Percentiles rank a stretch among this genome's conserved stretches.
These are phyloP conservation scores for Sclerotinia borealis DNA, from an alignment of 2,329 filamentous ascomycete genomes.

Conservation along the genomic window DNA sequence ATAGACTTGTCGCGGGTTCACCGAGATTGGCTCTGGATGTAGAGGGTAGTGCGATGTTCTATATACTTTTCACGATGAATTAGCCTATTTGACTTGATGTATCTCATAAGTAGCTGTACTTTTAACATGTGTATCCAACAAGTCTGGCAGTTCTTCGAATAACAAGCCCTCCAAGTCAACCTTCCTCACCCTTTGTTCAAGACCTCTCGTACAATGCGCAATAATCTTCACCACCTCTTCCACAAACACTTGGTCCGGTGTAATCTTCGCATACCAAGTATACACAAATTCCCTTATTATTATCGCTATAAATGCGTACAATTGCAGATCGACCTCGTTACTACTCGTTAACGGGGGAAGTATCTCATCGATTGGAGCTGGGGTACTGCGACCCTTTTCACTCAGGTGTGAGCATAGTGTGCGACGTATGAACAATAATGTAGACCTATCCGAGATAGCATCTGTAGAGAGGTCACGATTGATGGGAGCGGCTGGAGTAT, in stretches of 20 bases:
- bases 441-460: slow-evolving; percentile 70
- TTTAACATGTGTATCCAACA: slow-evolving; percentile 73
- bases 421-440: slow-evolving; percentile 72
- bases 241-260: slow-evolving; percentile 80
- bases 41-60: slow-evolving; percentile 58
- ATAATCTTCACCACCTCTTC: slow-evolving; percentile 85
- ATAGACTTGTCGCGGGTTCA: slow-evolving; percentile 65
- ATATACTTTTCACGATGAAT: slow-evolving; percentile 51
- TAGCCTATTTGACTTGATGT: slow-evolving; percentile 9
- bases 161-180: slow-evolving; percentile 78
- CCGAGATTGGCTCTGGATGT: slow-evolving; percentile 52
- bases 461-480: slow-evolving; percentile 37
- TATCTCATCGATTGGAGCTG: slow-evolving; percentile 68
- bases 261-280: slow-evolving; percentile 90
- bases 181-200: slow-evolving; percentile 78
- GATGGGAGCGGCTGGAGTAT: slow-evolving; percentile 25
- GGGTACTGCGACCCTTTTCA: slow-evolving; percentile 48
- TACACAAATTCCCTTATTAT: slow-evolving; percentile 86
- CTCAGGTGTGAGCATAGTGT: slow-evolving; percentile 69
- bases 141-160: slow-evolving; percentile 78
- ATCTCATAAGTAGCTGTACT: slow-evolving; percentile 44
- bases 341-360: slow-evolving; percentile 89
- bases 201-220: slow-evolving; percentile 79
- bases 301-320: slow-evolving; percentile 88
- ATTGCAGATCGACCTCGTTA: slow-evolving; percentile 85